Conservation (phyloP, 2,329 filamentous ascomycete genomes). For the Botryosphaeria dothidea region DNA sequence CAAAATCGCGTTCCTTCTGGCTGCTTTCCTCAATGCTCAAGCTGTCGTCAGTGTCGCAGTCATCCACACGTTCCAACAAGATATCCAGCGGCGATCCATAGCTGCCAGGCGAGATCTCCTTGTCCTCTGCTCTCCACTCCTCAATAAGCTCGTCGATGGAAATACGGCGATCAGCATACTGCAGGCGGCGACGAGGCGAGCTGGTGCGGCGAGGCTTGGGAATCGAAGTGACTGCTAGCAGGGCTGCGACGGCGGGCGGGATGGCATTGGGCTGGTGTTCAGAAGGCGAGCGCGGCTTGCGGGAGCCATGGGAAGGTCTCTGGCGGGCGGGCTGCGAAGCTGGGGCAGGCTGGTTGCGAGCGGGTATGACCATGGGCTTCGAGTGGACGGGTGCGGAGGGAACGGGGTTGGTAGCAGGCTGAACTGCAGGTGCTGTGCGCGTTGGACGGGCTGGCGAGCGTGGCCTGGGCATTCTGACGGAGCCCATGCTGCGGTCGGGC, state of each 20-base stretch:
- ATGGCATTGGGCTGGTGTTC: conserved; percentile 48
- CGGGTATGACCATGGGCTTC: conserved; percentile 45
- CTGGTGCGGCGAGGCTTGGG: conserved; percentile 47
- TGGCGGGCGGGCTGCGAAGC: background rate
- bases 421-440: conserved; percentile 9
- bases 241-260: conserved; percentile 57
- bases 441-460: background rate
- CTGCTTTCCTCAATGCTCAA: conserved; percentile 41
- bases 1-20: conserved; percentile 38
- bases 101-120: conserved; percentile 38
- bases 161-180: conserved; percentile 44
- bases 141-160: conserved; percentile 61
- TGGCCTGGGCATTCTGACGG: conserved; percentile 15
- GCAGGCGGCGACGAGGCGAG: conserved; percentile 36
- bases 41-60: conserved; percentile 39
- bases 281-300: conserved; percentile 25
- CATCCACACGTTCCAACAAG: conserved; percentile 57
- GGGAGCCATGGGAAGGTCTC: background rate
- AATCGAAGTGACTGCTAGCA: conserved; percentile 62
- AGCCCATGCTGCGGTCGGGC: conserved; percentile 12
- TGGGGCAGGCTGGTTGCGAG: conserved; percentile 29
- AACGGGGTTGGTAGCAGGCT: conserved; percentile 20
- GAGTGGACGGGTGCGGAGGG: conserved; percentile 35
- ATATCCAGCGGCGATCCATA: conserved; percentile 54
- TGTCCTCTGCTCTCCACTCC: conserved; percentile 53